Evolutionary conservation across 176 grass and related monocot genomes (phyloP).

Genomic region (Zea mays): DNA sequence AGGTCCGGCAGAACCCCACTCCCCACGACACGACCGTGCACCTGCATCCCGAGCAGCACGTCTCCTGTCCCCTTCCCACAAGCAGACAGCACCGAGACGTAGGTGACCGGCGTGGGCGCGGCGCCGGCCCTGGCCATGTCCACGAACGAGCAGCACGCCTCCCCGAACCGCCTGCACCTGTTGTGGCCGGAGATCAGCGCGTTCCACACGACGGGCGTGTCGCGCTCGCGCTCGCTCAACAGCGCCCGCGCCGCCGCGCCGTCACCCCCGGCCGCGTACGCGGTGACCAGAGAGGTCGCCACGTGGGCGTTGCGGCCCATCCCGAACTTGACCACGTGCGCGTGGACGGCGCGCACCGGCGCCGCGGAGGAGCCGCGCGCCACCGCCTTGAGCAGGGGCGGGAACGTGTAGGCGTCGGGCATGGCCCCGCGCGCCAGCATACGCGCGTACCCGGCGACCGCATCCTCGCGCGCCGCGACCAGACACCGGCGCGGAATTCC

Average conservation of each 20-base stretch:
- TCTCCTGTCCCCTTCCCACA: conserved; percentile 45
- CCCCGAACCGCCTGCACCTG: conserved; percentile 40
- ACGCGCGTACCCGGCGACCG: conserved; percentile 40
- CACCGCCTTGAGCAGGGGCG: conserved; percentile 62
- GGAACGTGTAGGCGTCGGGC: conserved; percentile 72
- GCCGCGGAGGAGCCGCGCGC: conserved; percentile 6
- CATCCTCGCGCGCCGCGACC: conserved; percentile 27
- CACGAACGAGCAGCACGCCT: conserved; percentile 48
- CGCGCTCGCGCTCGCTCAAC: conserved; percentile 34
- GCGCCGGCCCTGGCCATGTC: conserved; percentile 52
- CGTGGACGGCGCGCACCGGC: conserved; percentile 47
- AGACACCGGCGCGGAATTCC: conserved; percentile 39
- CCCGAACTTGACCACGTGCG: conserved; percentile 72
- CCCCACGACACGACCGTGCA: conserved; percentile 49
- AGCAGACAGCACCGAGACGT: conserved; percentile 64
- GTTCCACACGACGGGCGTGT: conserved; percentile 56
- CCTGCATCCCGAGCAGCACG: conserved; percentile 53
- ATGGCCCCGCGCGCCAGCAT: conserved; percentile 58
- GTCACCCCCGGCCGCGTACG: conserved; percentile 55
- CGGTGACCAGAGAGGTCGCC: conserved; percentile 51
- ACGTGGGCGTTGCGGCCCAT: conserved; percentile 41
- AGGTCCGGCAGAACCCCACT: conserved; percentile 50
- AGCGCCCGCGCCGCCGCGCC: conserved; percentile 40
- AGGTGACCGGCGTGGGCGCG: conserved; percentile 45
- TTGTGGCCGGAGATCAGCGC: conserved; percentile 60